Conservation (phyloP, 2,329 filamentous ascomycete genomes). For the Ceratocystiopsis minuta region DNA sequence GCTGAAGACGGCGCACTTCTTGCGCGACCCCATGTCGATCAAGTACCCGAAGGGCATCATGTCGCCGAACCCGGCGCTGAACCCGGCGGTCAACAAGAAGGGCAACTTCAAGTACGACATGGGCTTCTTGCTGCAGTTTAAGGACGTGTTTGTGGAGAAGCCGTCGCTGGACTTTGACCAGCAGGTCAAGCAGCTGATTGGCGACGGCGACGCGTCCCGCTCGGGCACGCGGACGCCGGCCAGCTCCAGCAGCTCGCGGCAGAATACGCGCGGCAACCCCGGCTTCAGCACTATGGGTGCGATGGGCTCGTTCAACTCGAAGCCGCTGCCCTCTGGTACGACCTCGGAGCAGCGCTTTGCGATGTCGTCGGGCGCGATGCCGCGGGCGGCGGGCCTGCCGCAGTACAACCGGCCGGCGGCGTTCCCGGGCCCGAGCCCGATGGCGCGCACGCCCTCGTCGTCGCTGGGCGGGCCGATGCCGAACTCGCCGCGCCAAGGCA, state of each 20-base stretch:
- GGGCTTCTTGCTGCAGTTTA: conserved; percentile 89
- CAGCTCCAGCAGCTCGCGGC: conserved; percentile 24
- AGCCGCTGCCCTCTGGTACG: conserved; percentile 55
- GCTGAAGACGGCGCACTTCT: conserved; percentile 76
- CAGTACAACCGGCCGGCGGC: conserved; percentile 39
- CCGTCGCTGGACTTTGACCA: conserved; percentile 84
- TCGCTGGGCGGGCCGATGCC: conserved; percentile 39
- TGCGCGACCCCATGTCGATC: conserved; percentile 58
- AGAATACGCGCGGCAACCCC: conserved; percentile 21
- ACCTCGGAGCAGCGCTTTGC: conserved; percentile 61
- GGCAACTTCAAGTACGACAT: conserved; percentile 87
- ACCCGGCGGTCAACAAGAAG: conserved; percentile 61
- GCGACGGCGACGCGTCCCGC: conserved; percentile 51
- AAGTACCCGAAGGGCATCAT: conserved; percentile 66
- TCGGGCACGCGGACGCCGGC: conserved; percentile 42
- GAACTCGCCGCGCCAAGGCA: conserved; percentile 52
- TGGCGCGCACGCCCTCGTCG: conserved; percentile 45
- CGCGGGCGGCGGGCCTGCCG: conserved; percentile 19
- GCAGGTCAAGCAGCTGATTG: conserved; percentile 73
- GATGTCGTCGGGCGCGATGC: conserved; percentile 35
- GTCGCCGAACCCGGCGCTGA: conserved; percentile 84
- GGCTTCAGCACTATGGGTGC: conserved; percentile 9
- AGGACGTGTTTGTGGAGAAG: conserved; percentile 90
- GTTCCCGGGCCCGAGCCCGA: conserved; percentile 42
- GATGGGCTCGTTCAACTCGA: conserved; percentile 57